Base-by-base conservation (phyloP, 2,329 filamentous ascomycete species). In the Dissoconium aciculare region DNA sequence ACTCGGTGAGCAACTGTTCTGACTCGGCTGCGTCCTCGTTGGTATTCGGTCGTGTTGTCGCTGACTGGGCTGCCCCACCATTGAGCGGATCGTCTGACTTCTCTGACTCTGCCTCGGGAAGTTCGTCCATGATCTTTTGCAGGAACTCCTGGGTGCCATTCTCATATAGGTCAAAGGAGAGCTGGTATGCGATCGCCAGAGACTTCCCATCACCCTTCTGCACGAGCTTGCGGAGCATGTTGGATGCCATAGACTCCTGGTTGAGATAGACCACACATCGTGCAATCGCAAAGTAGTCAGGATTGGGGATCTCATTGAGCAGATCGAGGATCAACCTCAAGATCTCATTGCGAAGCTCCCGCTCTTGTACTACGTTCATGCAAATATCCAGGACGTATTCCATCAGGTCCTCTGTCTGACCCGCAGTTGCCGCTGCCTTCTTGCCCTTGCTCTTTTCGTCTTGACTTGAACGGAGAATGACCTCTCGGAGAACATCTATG, bases 91-190 rank as follows among this genome's bases (percentile, higher is more conserved):
- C 37, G 6, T 52, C 47, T 5, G 28, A 33, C n/a, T 67, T 60
- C 15, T 66, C 61, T 23, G 67, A 62, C 10, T 53, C 50, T 17
- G 61, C 59, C 26, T 66, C 61, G 0, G 84, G 81, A 17, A 95
- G 63, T 27, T 81, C 74, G 35, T 80, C 73, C 49, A 87, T 76
- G 26, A 98, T 81, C 58, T 89, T 94, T 43, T 76, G 75, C 14
- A 98, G 59, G 47, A 98, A 98, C 53, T 95, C 89, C 49, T 98
- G 89, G 0, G 89, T 95, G 44, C 89, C 89, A 51, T 98, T 98
- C 59, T 98, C 89, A 57, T 94, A 95, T 4, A 98, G 67, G 50
- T 98, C 89, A 49, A 98, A 98, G 2, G 87, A 89, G 34, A 98
- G 92, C 54, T 98, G 89, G 55, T 95, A 98, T 11, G 89, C 89